Evolutionary conservation across 164 flowering plant species (phyloP).

Genomic region (Macadamia tetraphylla): DNA sequence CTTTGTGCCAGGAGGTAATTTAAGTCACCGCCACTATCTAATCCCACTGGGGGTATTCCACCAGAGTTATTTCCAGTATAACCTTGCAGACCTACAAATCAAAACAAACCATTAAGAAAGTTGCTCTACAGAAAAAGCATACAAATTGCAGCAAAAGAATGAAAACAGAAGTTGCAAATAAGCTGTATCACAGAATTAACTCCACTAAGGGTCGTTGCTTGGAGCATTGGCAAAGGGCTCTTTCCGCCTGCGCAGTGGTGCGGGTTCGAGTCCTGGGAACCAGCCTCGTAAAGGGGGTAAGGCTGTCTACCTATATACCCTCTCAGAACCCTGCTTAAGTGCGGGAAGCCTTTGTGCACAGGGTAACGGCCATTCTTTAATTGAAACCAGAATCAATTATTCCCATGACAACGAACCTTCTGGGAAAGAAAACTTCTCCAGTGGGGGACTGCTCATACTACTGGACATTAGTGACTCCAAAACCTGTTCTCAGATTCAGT

Average conservation of each 20-base stretch:
- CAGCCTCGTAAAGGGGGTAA: too few relatives aligned
- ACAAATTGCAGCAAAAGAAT: background rate
- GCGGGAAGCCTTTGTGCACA: too few relatives aligned
- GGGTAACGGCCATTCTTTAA: too few relatives aligned
- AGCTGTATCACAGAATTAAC: background rate
- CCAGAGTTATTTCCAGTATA: slow-evolving; percentile 43
- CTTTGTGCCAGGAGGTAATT: slow-evolving; percentile 55
- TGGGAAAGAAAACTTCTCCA: slow-evolving; percentile 38
- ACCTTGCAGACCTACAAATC: slow-evolving; percentile 56
- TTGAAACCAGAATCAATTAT: background rate
- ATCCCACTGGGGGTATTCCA: slow-evolving; percentile 35
- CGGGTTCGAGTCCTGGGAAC: too few relatives aligned
- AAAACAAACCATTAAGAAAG: background rate
- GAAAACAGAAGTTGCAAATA: background rate
- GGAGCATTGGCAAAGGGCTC: too few relatives aligned
- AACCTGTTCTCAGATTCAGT: slow-evolving; percentile 80
- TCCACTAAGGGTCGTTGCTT: too few relatives aligned
- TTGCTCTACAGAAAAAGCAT: background rate
- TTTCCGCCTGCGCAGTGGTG: too few relatives aligned
- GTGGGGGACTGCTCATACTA: slow-evolving; percentile 30
- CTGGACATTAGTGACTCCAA: slow-evolving; percentile 91
- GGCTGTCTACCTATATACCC: too few relatives aligned
- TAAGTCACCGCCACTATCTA: slow-evolving; percentile 50
- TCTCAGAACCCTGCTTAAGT: too few relatives aligned
- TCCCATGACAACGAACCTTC: slow-evolving; percentile 46